These are phyloP conservation scores for Tolypocladium ophioglossoides DNA, from an alignment of 2,329 filamentous ascomycete genomes.

Conservation along the genomic window DNA sequence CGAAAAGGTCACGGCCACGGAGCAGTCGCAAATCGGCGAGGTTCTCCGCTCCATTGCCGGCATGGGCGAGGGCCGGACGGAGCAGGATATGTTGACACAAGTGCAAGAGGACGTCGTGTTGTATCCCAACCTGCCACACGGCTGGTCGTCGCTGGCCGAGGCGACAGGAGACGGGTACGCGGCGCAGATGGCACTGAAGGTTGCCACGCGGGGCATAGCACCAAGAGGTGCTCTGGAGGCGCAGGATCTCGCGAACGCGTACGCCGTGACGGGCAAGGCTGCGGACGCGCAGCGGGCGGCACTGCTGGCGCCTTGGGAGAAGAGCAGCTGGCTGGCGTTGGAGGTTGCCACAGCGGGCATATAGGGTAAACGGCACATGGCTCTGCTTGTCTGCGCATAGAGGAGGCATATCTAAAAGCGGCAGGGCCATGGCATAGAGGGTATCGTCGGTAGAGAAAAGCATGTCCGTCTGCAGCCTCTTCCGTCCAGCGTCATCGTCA, in stretches of 20 bases:
- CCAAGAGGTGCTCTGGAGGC: conserved; percentile 60
- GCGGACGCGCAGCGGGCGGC: conserved; percentile 69
- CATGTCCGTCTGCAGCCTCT: neutral
- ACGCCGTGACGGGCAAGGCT: conserved; percentile 59
- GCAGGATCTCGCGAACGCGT: conserved; percentile 59
- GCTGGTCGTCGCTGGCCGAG: conserved; percentile 68
- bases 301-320: conserved; percentile 72
- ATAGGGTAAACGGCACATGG: neutral
- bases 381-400: neutral
- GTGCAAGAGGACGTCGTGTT: conserved; percentile 71
- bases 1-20: conserved; percentile 48
- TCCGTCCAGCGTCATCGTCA: no score
- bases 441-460: conserved; percentile 1
- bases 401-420: neutral
- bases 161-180: conserved; percentile 40
- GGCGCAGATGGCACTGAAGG: conserved; percentile 70
- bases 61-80: conserved; percentile 36
- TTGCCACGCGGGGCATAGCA: conserved; percentile 65
- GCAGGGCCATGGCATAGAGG: neutral
- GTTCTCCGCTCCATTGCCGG: conserved; percentile 66
- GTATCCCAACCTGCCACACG: conserved; percentile 64
- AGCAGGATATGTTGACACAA: conserved; percentile 48
- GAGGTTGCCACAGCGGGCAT: conserved; percentile 16
- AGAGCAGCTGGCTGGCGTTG: conserved; percentile 53
- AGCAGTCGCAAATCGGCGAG: conserved; percentile 61